A percentile compares a stretch with the other conserved stretches of the same genome.
phyloP scores from a whole-genome alignment of 2,329 filamentous ascomycete species.

The Myotisia sp. region DNA sequence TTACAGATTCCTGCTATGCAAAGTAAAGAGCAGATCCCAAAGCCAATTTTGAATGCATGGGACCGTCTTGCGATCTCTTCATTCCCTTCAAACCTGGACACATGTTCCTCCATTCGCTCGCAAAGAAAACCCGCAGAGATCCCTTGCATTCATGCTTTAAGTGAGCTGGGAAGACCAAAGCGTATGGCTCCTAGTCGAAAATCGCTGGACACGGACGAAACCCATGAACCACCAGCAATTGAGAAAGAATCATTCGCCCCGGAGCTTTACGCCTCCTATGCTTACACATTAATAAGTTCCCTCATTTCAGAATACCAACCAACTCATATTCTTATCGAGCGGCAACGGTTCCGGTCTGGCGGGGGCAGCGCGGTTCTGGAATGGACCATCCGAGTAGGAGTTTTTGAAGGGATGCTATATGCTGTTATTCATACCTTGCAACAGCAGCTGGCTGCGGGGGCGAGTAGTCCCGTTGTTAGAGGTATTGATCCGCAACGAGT shows the following conservation, averaged over 20 bases:
- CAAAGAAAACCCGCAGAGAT: not conserved
- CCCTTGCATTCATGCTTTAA: not conserved
- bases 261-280: slow-evolving; percentile 38
- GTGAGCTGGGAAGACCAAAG: not conserved
- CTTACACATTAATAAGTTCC: slow-evolving; percentile 40
- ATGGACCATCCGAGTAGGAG: slow-evolving; percentile 72
- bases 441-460: slow-evolving; percentile 22
- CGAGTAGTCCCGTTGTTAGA: slow-evolving; percentile 31
- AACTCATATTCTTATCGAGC: slow-evolving; percentile 56
- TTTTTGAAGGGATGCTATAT: slow-evolving; percentile 69
- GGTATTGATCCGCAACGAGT: slow-evolving; percentile 43
- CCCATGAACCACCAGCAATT: not conserved
- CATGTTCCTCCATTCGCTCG: too few species aligned
- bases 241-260: slow-evolving; percentile 39
- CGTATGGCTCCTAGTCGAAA: not conserved
- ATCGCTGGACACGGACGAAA: not conserved
- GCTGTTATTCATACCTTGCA: slow-evolving; percentile 48
- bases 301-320: slow-evolving; percentile 42
- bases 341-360: slow-evolving; percentile 50
- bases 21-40: slow-evolving; percentile 5
- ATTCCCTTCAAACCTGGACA: slow-evolving; percentile 7
- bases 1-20: slow-evolving; percentile 27
- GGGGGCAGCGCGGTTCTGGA: slow-evolving; percentile 54
- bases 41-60: slow-evolving; percentile 28
- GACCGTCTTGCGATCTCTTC: slow-evolving; percentile 25